Conservation (phyloP, 768 basidiomycete species). For the Podaxis mareebaensis region DNA sequence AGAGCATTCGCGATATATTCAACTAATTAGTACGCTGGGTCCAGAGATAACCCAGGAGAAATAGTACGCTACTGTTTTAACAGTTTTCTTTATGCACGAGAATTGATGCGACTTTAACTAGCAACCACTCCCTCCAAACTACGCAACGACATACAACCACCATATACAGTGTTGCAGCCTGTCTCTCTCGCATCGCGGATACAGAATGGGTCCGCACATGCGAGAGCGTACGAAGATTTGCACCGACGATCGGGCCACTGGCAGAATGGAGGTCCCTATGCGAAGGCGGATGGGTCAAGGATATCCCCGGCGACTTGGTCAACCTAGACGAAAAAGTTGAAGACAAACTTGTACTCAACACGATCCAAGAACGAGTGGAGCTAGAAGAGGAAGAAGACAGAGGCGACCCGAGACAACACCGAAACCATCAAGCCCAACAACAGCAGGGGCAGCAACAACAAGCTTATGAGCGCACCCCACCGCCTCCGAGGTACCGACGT, state of each 20-base stretch:
- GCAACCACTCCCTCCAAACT: slow-evolving; percentile 65
- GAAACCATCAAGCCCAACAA: background rate
- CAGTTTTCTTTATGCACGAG: background rate
- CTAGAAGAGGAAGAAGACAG: slow-evolving; percentile 2
- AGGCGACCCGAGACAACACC: background rate
- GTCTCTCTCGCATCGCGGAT: slow-evolving; percentile 71
- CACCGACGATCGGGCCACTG: slow-evolving; percentile 67
- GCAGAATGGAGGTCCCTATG: slow-evolving; percentile 74
- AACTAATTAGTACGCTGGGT: slow-evolving; percentile 67
- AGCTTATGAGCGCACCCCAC: background rate
- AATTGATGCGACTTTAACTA: slow-evolving; percentile 26
- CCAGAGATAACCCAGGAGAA: slow-evolving; percentile 82
- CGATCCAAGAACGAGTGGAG: slow-evolving; percentile 12
- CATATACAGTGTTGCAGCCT: slow-evolving; percentile 63
- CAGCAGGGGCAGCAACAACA: background rate
- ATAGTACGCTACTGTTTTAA: slow-evolving; percentile 48
- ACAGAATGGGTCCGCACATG: slow-evolving; percentile 75
- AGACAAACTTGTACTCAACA: slow-evolving; percentile 14
- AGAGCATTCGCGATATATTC: slow-evolving; percentile 78
- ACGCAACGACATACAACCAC: slow-evolving; percentile 61
- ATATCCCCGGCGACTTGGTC: slow-evolving; percentile 46
- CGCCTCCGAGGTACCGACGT: background rate
- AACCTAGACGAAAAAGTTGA: slow-evolving; percentile 25
- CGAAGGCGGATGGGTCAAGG: slow-evolving; percentile 72
- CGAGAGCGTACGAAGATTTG: slow-evolving; percentile 68